These are phyloP conservation scores for Tanacetum coccineum DNA, from an alignment of 129 eudicot species.

Conservation along the genomic window DNA sequence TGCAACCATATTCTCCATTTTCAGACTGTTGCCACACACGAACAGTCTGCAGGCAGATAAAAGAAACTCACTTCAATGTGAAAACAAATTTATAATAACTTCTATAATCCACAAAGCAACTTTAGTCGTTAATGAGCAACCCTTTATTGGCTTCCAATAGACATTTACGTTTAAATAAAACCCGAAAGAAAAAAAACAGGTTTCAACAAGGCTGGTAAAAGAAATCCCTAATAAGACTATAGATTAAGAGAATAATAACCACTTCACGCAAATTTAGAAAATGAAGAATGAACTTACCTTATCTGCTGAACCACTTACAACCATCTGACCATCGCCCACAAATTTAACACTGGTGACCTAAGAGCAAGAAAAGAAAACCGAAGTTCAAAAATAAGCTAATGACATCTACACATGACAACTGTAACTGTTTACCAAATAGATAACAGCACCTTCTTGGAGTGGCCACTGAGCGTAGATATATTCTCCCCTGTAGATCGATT, in stretches of 20 bases:
- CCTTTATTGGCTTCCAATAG: too few relatives aligned
- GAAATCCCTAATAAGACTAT: too few relatives aligned
- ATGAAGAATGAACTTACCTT: conserved; percentile 44
- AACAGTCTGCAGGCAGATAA: conserved; percentile 62
- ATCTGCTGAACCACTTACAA: conserved; percentile 89
- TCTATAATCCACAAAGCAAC: conserved; percentile 12
- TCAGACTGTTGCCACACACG: conserved; percentile 93
- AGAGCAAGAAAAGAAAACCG: conserved; percentile 9
- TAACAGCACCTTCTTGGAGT: conserved; percentile 81
- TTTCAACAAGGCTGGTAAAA: too few relatives aligned
- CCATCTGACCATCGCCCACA: conserved; percentile 74
- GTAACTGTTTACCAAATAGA: conserved; percentile 17
- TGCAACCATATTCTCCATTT: conserved; percentile 73
- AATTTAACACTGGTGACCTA: conserved; percentile 91
- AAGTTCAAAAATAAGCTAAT: conserved; percentile 16
- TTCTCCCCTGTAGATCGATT: conserved; percentile 80
- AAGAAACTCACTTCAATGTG: conserved; percentile 6
- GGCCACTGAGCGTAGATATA: conserved; percentile 90
- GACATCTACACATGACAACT: background rate
- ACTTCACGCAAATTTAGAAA: background rate
- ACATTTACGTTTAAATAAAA: too few relatives aligned
- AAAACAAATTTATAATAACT: background rate
- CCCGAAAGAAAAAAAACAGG: too few relatives aligned
- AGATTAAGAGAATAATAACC: too few relatives aligned
- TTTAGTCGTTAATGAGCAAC: background rate